Evolutionary conservation across 75 land plant genomes (phyloP).

Genomic region (Gnetum montanum): DNA sequence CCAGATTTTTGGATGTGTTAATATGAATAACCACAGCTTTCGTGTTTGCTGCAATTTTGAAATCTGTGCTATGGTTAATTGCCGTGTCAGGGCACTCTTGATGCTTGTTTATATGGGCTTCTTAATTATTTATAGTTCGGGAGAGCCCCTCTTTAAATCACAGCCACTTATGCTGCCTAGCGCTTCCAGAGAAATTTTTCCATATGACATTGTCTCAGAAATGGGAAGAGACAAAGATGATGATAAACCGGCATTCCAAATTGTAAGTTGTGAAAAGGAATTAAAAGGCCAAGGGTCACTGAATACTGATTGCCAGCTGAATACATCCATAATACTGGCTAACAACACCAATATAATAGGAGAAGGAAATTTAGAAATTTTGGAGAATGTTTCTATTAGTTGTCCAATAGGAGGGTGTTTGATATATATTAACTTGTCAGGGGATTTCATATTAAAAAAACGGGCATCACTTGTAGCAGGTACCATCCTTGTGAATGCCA

Average conservation of each 20-base stretch:
- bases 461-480: slow-evolving; percentile 49
- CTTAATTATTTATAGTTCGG: too few species aligned
- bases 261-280: neutral
- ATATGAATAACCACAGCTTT: too few species aligned
- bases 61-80: too few species aligned
- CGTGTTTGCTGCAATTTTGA: too few species aligned
- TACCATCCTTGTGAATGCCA: slow-evolving; percentile 40
- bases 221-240: neutral
- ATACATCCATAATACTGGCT: slow-evolving; percentile 20
- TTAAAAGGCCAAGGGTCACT: neutral
- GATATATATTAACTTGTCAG: slow-evolving; percentile 38
- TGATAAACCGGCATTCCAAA: neutral
- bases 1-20: too few species aligned
- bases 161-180: too few species aligned
- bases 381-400: slow-evolving; percentile 26
- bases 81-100: too few species aligned
- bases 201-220: too few species aligned
- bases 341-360: slow-evolving; percentile 43
- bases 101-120: too few species aligned
- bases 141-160: too few species aligned
- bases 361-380: slow-evolving; percentile 49
- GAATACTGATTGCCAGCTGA: neutral
- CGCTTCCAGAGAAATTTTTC: too few species aligned
- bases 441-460: slow-evolving; percentile 42
- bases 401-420: slow-evolving; percentile 61